Base-by-base conservation (phyloP, 495 filamentous ascomycete genomes). In the Cladorrhinum samala region DNA sequence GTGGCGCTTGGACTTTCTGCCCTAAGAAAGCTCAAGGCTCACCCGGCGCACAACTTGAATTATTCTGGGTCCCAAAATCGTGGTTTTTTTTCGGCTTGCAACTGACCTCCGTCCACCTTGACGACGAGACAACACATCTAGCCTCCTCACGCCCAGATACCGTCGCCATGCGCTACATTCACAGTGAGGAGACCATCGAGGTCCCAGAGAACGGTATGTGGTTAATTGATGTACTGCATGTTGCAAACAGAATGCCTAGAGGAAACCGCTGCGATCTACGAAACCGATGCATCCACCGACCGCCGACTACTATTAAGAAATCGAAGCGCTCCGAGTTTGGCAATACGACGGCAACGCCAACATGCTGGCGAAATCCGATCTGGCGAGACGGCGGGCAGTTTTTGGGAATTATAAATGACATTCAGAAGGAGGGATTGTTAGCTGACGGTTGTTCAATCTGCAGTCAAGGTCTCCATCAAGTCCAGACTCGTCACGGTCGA, bases 381-480 rank as follows among this genome's bases (percentile, higher is more conserved):
- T 18, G 23, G 30, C 19, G 38, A 25, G 39, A 33, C 30, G 21
- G 24, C n/a, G 16, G 8, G 42, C 19, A 9, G 19, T 30, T 41
- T 38, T 50, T 20, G 21, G 33, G 24, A n/a, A 20, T 45, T 24
- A 23, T 21, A 21, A 6, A 41, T 18, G 27, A 40, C 8, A 54
- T 58, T 58, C 63, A 43, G 54, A 19, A 36, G 38, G 14, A 38
- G 45, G 55, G 50, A 57, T 54, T 46, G 62, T 61, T 70, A 33
- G 64, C 68, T 72, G 65, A 75, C 66, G 64, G 62, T 59, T 68
- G 50, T 64, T 65, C 60, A 55, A 39, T 55, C 50, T 49, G 70
- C 65, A 96, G 92, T 97, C 81, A 92, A 90, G 80, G 81, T 97
- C 73, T 74, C 80, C 74, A 98, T 97, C 84, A 93, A 91, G 79